Base-by-base conservation (phyloP, 306 rosid genomes). In the Quercus agrifolia region DNA sequence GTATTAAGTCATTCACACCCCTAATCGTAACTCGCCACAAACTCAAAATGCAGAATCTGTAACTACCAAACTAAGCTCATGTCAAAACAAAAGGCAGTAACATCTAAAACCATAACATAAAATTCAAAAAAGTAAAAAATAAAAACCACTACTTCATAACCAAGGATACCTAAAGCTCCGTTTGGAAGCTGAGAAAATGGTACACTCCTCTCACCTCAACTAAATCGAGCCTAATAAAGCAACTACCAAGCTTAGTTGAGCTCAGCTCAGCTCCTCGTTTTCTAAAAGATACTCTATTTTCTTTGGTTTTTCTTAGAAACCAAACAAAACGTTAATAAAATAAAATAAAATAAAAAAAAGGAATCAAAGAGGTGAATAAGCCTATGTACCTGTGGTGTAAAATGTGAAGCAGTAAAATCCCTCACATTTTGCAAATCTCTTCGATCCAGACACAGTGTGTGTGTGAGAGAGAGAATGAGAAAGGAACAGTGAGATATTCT, bases 341-440 rank as follows among this genome's bases (percentile, higher is more conserved):
- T 2, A 0, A 44, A 41, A 6, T 21, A 21, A 21, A 21, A 21
- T 6, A 44, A 44, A 44, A 46, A 46, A 46, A 46, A 12, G 54
- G 4, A 46, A 46, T 46, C 54, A 49, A 49, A 25, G 17, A 54
- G 18, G 31, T 35, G 12, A 30, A 54, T 20, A 33, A 41, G 62
- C 8, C 35, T 9, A 13, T 59, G 15, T 66, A 56, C 80, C 81
- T 35, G 27, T 19, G 72, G 17, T 1, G 6, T n/a, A 51, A 33
- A 68, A 13, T 68, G 17, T 46, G 77, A 70, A 75, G 74, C 59
- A 33, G 72, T 54, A 38, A 38, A 62, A 74, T 74, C 77, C 54
- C 66, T 79, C 82, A 27, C 85, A 83, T 77, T 83, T 31, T 55
- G 78, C 71, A 23, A 80, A 41, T 73, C 25, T 70, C 62, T 68